A percentile compares a stretch with the other conserved stretches of the same genome.
phyloP scores from a whole-genome alignment of 768 basidiomycete genomes.

The Lactarius pseudohatsudake region DNA sequence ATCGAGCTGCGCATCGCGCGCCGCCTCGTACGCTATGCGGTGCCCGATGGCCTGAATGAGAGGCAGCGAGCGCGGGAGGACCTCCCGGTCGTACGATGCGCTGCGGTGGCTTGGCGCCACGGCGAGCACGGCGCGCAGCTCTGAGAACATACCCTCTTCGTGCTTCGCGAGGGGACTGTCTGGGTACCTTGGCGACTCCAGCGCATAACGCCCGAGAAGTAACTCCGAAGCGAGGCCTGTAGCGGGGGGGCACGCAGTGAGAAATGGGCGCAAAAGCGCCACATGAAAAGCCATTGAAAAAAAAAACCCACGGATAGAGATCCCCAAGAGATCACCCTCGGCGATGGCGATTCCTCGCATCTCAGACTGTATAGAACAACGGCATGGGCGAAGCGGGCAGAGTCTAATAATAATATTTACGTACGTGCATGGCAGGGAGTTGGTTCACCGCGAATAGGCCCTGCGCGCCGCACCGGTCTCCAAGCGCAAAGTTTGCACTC shows the following conservation, averaged over 20 bases:
- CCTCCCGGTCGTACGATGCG: slow-evolving; percentile 49
- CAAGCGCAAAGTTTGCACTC: slow-evolving; percentile 49
- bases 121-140: slow-evolving; percentile 28
- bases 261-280: slow-evolving; percentile 31
- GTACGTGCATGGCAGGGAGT: slow-evolving; percentile 54
- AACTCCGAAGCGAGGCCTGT: slow-evolving; percentile 58
- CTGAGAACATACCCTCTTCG: slow-evolving; percentile 37
- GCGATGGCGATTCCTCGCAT: slow-evolving; percentile 40
- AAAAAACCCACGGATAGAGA: slow-evolving; percentile 48
- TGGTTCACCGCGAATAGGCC: slow-evolving; percentile 65
- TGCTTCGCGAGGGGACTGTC: slow-evolving; percentile 57
- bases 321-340: slow-evolving; percentile 53
- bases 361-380: slow-evolving; percentile 22
- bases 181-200: slow-evolving; percentile 45
- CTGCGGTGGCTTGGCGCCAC: slow-evolving; percentile 42
- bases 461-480: slow-evolving; percentile 66
- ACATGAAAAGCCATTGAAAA: slow-evolving; percentile 19
- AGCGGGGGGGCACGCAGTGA: neutral
- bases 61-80: slow-evolving; percentile 55
- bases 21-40: slow-evolving; percentile 59
- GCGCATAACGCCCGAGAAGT: slow-evolving; percentile 50
- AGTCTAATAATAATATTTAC: slow-evolving; percentile 17
- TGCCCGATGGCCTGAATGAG: slow-evolving; percentile 64
- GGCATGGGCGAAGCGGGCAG: slow-evolving; percentile 37
- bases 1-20: slow-evolving; percentile 44